Conservation (phyloP, 2,329 filamentous ascomycete genomes). For the Phaeosphaeria sp. region DNA sequence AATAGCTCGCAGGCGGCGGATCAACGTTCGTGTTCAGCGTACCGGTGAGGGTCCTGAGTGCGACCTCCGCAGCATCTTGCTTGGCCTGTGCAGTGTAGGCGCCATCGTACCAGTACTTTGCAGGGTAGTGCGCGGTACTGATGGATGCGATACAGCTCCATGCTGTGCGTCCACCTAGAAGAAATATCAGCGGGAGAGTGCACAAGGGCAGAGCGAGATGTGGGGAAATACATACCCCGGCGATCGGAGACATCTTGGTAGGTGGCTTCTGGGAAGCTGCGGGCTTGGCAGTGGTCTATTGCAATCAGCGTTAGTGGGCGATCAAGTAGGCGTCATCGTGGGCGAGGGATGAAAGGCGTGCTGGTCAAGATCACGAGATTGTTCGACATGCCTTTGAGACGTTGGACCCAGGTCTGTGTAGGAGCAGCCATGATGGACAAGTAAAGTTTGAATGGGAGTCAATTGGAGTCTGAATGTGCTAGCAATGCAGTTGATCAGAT, state of each 20-base stretch:
- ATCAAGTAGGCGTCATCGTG: neutral
- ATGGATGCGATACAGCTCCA: slow-evolving; percentile 42
- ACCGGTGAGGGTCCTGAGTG: slow-evolving; percentile 9
- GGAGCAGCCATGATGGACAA: neutral
- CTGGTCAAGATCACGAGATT: slow-evolving; percentile 22
- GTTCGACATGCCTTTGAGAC: neutral
- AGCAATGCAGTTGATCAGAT: neutral
- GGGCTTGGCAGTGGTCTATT: slow-evolving; percentile 40
- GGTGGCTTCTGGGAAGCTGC: slow-evolving; percentile 31
- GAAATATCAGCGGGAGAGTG: neutral
- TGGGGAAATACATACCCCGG: slow-evolving; percentile 35
- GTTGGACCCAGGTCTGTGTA: neutral
- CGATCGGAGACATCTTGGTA: slow-evolving; percentile 48
- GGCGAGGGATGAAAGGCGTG: slow-evolving; percentile 25
- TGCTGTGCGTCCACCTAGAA: slow-evolving; percentile 45
- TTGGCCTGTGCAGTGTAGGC: slow-evolving; percentile 40
- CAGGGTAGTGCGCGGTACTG: slow-evolving; percentile 33
- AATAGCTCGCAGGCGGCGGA: slow-evolving; percentile 35
- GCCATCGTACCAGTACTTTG: slow-evolving; percentile 49
- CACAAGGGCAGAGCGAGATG: too few species aligned
- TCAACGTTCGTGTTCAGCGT: slow-evolving; percentile 8
- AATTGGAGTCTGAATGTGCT: neutral
- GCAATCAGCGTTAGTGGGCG: slow-evolving; percentile 10
- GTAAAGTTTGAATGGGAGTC: neutral
- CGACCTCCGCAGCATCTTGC: slow-evolving; percentile 46